These are phyloP conservation scores for Cladosporium sp. DNA, from an alignment of 2,329 filamentous ascomycete species.

Conservation along the genomic window DNA sequence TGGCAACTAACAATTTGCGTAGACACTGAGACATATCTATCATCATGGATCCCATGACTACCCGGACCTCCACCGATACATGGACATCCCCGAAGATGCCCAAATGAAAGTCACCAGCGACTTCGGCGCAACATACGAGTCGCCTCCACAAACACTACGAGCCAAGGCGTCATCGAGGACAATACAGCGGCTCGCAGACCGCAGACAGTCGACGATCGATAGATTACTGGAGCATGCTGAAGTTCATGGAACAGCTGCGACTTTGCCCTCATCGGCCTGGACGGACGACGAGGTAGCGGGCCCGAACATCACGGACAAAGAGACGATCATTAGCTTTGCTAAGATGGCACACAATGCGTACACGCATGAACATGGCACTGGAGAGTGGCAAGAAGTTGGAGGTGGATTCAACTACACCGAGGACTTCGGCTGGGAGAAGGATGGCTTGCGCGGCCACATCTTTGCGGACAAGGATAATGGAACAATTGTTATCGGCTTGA, in stretches of 20 bases:
- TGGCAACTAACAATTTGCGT: slow-evolving; percentile 10
- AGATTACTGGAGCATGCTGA: slow-evolving; percentile 70
- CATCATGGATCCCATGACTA: slow-evolving; percentile 82
- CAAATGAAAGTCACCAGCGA: slow-evolving; percentile 24
- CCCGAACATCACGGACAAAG: slow-evolving; percentile 79
- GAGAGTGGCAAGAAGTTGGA: slow-evolving; percentile 77
- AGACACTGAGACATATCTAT: slow-evolving; percentile 79
- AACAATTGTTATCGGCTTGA: slow-evolving; percentile 83
- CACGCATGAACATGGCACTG: slow-evolving; percentile 58
- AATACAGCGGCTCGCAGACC: slow-evolving; percentile 78
- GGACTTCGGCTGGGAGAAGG: slow-evolving; percentile 85
- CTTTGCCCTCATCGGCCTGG: slow-evolving; percentile 73
- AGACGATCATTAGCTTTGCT: slow-evolving; percentile 77
- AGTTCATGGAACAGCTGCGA: slow-evolving; percentile 60
- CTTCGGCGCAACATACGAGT: slow-evolving; percentile 31
- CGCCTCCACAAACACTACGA: slow-evolving; percentile 40
- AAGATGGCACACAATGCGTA: slow-evolving; percentile 90
- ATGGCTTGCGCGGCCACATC: slow-evolving; percentile 83
- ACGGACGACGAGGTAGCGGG: slow-evolving; percentile 70
- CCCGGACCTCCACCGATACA: slow-evolving; percentile 69
- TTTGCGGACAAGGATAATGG: slow-evolving; percentile 79
- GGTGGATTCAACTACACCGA: slow-evolving; percentile 73
- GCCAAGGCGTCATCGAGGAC: slow-evolving; percentile 41
- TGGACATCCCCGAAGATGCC: slow-evolving; percentile 64
- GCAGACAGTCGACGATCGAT: slow-evolving; percentile 71